phyloP scores from a whole-genome alignment of 176 grass and related monocot genomes.

The Aegilops tauschii region DNA sequence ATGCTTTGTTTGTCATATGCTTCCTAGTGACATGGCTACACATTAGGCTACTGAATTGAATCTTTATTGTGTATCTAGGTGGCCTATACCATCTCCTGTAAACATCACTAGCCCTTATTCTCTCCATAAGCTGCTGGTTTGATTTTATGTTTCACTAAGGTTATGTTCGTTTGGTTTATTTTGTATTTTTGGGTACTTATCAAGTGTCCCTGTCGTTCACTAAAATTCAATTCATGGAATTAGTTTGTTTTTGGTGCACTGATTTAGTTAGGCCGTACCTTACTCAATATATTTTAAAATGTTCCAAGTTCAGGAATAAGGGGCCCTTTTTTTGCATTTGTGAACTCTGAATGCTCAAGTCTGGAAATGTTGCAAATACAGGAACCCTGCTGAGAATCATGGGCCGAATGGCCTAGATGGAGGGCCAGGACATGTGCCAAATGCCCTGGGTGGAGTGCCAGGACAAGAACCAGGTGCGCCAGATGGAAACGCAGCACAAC shows the following conservation, averaged over 20 bases:
- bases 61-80: neutral
- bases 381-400: neutral
- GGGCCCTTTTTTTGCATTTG: neutral
- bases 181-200: neutral
- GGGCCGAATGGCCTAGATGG: neutral
- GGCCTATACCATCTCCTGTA: neutral
- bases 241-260: neutral
- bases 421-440: no score
- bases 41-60: neutral
- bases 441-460: no score
- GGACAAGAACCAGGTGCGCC: no score
- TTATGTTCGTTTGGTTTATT: conserved; percentile 24
- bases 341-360: neutral
- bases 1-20: neutral
- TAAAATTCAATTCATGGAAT: neutral
- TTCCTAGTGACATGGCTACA: neutral
- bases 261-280: neutral
- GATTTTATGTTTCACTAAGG: neutral
- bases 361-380: conserved; percentile 6
- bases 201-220: neutral
- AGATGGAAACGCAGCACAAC: no score
- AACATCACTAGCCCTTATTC: neutral
- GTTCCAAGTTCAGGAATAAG: conserved; percentile 19
- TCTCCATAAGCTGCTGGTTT: neutral
- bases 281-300: neutral